Evolutionary conservation across 805 yeast genomes (phyloP).

Genomic region (Candida nemodendra): DNA sequence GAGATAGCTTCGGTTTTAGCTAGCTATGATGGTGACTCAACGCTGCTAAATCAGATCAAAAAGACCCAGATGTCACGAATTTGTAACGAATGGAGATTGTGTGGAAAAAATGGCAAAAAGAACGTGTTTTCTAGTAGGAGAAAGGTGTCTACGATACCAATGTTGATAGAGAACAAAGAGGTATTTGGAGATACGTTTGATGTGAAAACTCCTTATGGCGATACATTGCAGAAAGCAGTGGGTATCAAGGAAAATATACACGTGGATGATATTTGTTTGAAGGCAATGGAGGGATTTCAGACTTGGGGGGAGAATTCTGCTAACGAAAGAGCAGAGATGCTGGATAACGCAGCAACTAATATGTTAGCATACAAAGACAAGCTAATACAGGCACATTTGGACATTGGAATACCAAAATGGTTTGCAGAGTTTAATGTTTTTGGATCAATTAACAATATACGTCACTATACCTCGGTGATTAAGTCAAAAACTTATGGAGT

Average conservation of each 20-base stretch:
- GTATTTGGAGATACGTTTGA: slow-evolving; percentile 2
- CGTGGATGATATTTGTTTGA: slow-evolving; percentile 12
- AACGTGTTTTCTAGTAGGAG: background rate
- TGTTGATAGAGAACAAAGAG: slow-evolving; percentile 5
- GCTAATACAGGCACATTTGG: slow-evolving; percentile 25
- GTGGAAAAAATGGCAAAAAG: too few species aligned
- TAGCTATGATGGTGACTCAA: too few species aligned
- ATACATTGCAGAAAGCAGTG: slow-evolving; percentile 8
- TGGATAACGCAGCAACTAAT: slow-evolving; percentile 10
- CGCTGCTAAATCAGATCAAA: too few species aligned
- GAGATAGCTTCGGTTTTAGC: too few species aligned
- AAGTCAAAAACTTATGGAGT: slow-evolving; percentile 17
- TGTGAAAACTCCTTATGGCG: slow-evolving; percentile 9
- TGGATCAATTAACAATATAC: slow-evolving; percentile 31
- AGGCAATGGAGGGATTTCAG: slow-evolving; percentile 16
- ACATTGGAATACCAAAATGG: slow-evolving; percentile 38
- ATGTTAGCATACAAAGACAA: slow-evolving; percentile 13
- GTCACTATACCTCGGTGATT: slow-evolving; percentile 30
- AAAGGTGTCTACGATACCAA: slow-evolving; percentile 7
- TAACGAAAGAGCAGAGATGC: slow-evolving; percentile 12
- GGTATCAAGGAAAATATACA: background rate
- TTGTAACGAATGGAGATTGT: too few species aligned
- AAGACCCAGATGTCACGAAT: too few species aligned
- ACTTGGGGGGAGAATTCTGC: slow-evolving; percentile 17
- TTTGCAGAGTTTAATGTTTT: slow-evolving; percentile 35